phyloP scores from a whole-genome alignment of 2,329 filamentous ascomycete genomes.

The Ophiostoma quercus region DNA sequence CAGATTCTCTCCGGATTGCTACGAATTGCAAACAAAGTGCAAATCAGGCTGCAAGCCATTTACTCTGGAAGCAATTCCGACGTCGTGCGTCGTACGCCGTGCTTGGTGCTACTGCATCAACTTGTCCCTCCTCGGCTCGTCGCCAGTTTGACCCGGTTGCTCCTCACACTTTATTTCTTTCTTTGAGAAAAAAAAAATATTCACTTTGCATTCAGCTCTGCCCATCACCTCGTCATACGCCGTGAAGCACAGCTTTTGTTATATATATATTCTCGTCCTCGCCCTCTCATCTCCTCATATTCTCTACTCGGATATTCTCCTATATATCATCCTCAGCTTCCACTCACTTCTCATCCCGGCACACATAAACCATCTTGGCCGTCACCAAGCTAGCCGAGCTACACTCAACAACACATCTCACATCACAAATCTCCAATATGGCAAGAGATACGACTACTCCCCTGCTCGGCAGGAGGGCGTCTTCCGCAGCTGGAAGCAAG shows the following conservation, averaged over 20 bases:
- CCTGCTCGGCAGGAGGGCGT: slow-evolving; percentile 13
- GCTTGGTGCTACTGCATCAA: slow-evolving; percentile 1
- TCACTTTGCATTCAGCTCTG: not conserved
- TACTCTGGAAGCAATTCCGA: slow-evolving; percentile 8
- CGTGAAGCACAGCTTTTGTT: not conserved
- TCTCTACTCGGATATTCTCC: not conserved
- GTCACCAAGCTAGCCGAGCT: not conserved
- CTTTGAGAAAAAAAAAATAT: not conserved
- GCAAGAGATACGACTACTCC: slow-evolving; percentile 17
- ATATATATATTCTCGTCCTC: slow-evolving; percentile 8
- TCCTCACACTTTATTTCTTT: slow-evolving; percentile 1
- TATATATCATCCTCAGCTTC: not conserved
- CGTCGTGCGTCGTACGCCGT: not conserved
- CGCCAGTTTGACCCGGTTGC: not conserved
- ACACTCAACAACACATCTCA: not conserved
- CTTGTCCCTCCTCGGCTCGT: slow-evolving; percentile 5
- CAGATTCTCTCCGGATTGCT: not conserved
- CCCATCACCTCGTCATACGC: not conserved
- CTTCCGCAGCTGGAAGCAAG: slow-evolving; percentile 9
- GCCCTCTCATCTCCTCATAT: not conserved
- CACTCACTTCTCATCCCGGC: not conserved
- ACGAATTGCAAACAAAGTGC: not conserved
- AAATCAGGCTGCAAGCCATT: slow-evolving; percentile 10
- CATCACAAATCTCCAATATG: slow-evolving; percentile 16
- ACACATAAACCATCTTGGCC: not conserved